Evolutionary conservation across 345 rosid genomes (phyloP).

Genomic region (Euphorbia lathyris): DNA sequence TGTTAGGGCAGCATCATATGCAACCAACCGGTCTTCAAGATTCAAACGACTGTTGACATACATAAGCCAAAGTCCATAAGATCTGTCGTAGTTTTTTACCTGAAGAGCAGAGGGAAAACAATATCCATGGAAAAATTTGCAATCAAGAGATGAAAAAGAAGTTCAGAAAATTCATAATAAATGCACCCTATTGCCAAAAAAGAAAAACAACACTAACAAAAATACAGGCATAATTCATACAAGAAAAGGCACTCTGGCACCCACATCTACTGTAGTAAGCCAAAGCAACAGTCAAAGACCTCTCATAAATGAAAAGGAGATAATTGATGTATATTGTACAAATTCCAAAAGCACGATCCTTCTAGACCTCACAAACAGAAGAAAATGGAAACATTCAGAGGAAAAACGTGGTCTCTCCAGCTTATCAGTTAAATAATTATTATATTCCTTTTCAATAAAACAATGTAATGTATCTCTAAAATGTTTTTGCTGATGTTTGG

Average conservation of each 20-base stretch:
- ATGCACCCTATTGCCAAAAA: neutral
- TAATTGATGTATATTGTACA: neutral
- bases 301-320: neutral
- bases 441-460: neutral
- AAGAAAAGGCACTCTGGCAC: neutral
- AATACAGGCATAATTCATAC: neutral
- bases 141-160: constrained; percentile 4
- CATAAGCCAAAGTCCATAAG: constrained; percentile 86
- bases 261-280: neutral
- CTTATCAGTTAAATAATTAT: neutral
- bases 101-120: constrained; percentile 42
- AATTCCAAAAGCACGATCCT: neutral
- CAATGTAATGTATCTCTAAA: neutral
- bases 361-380: neutral
- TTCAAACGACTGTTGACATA: constrained; percentile 76
- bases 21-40: constrained; percentile 61
- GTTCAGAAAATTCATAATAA: neutral
- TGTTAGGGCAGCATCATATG: constrained; percentile 66
- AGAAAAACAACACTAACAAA: neutral
- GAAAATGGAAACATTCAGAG: neutral
- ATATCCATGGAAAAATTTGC: constrained; percentile 40
- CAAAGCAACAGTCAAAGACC: neutral
- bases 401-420: neutral
- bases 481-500: neutral
- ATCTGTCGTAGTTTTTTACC: constrained; percentile 64